Evolutionary conservation across 2,329 filamentous ascomycete species (phyloP), one percentile per base, ranked within the genome.

Genomic region (Penicillium paneum): DNA sequence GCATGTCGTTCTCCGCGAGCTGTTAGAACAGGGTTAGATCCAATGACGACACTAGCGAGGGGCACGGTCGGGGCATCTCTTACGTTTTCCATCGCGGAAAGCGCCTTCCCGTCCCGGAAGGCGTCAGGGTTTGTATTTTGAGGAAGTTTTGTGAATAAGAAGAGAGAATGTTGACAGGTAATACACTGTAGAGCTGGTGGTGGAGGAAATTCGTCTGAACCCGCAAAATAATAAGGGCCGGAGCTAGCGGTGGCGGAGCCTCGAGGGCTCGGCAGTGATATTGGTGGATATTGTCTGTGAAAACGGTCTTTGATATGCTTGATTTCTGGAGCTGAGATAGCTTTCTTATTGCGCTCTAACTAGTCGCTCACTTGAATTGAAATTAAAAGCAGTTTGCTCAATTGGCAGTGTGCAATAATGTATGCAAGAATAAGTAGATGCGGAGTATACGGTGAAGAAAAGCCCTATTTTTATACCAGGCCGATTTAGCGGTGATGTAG

Each of bases 1-100:
- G 76, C 81, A 85, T 85, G 65, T 85, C 83, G 73, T 78, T 82
- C 63, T 81, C 81, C 61, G 72, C 64, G 67, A 83, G 76, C 82
- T 85, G 69, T 58, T 49, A 54, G 42, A 47, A 42, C 52, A 54
- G 55, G 56, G 58, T 59, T 65, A 63, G 56, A 53, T 58, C 55
- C 50, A 69, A 62, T 56, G 64, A 71, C 59, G 73, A 71, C 66
- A 61, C 63, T 59, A 45, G 44, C 59, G 59, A 65, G 63, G 60
- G 61, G 60, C 57, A 64, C 60, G 62, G 58, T 60, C 56, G 59
- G 52, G 54, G 55, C 69, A 45, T 44, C 31, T 29, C 75, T 68
- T 66, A 77, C 75, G 66, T 75, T 76, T 69, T 76, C 75, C 75
- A 77, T 77, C 64, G 61, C 70, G 68, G 68, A 66, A 68, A 66